Conservation (phyloP, 306 rosid species). For the Lathyrus sativus region DNA sequence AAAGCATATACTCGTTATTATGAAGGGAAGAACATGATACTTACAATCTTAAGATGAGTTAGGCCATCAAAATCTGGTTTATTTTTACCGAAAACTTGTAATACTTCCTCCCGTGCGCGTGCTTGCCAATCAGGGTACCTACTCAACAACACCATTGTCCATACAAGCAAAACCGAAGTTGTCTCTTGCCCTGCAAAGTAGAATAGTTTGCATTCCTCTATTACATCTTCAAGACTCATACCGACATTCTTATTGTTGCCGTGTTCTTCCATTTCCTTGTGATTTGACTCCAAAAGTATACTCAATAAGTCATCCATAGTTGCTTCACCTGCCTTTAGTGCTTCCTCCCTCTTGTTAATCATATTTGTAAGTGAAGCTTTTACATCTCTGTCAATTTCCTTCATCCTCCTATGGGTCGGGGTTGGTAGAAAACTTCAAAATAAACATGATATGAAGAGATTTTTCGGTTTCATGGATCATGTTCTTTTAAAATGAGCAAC, state of each 20-base stretch:
- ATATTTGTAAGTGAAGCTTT: constrained; percentile 29
- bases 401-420: constrained; percentile 27
- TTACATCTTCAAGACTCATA: constrained; percentile 1
- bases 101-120: constrained; percentile 10
- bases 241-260: not conserved
- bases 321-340: constrained; percentile 38
- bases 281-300: not conserved
- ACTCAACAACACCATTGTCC: constrained; percentile 1
- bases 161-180: not conserved
- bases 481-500: not conserved
- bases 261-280: not conserved
- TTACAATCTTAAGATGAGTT: constrained; percentile 11
- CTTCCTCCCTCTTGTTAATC: constrained; percentile 39
- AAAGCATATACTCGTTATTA: not conserved
- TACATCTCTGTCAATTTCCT: constrained; percentile 10
- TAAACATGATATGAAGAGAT: not conserved
- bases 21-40: not conserved
- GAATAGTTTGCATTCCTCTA: constrained; percentile 1
- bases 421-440: constrained; percentile 42
- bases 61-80: not conserved
- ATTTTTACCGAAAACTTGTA: not conserved
- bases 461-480: not conserved
- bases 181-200: constrained; percentile 5
- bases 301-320: not conserved
- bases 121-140: not conserved